Conservation (phyloP, 2,329 filamentous ascomycete genomes). For the Calonectria naviculata region DNA sequence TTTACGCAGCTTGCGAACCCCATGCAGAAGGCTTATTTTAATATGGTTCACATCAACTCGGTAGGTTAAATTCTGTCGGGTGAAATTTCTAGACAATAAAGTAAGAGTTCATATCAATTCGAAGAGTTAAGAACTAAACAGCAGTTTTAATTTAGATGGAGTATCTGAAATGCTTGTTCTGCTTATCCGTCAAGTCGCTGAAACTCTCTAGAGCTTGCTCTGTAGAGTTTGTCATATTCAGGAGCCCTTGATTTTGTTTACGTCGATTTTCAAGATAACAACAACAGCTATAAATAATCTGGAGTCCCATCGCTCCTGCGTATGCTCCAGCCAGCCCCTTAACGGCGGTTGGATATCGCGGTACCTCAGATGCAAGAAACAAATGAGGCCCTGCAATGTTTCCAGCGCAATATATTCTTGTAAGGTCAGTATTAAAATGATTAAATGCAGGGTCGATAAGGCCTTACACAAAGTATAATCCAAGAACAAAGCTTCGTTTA, state of each 20-base stretch:
- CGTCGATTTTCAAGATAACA: not conserved
- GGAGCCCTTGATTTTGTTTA: not conserved
- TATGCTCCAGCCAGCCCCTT: not conserved
- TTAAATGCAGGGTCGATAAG: not conserved
- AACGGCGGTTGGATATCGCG: not conserved
- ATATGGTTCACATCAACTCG: no score
- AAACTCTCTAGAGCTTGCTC: not conserved
- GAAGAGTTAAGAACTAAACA: no score
- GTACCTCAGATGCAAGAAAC: not conserved
- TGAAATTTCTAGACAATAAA: not conserved
- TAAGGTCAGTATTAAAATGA: not conserved
- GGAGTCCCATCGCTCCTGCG: not conserved
- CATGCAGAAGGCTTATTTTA: no score
- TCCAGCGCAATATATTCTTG: not conserved
- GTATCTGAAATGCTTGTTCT: constrained; percentile 4
- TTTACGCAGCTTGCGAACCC: no score
- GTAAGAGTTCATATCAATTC: not conserved
- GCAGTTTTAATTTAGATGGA: not conserved
- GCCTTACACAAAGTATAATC: not conserved
- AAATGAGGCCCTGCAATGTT: not conserved
- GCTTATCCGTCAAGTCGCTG: not conserved
- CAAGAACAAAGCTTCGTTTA: not conserved
- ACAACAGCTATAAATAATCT: not conserved
- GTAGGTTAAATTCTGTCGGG: no score
- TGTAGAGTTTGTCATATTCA: not conserved